Evolutionary conservation across 257 asterid genomes (phyloP).

Genomic region (Capsicum rhomboideum): DNA sequence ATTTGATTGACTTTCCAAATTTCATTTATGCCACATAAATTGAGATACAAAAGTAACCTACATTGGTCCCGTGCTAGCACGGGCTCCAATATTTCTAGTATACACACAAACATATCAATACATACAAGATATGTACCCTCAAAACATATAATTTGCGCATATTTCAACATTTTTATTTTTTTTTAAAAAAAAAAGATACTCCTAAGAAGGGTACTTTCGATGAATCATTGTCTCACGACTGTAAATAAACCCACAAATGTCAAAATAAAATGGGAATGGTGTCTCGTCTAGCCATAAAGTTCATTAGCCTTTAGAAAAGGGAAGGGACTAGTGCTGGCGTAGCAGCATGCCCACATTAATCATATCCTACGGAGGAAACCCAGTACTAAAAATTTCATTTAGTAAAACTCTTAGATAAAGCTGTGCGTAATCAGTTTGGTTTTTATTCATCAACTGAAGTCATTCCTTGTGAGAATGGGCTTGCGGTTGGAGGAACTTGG

Average conservation of each 20-base stretch:
- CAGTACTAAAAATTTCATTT: background rate
- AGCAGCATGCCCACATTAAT: background rate
- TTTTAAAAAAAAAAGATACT: background rate
- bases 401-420: background rate
- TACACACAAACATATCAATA: background rate
- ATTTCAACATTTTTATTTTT: background rate
- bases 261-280: background rate
- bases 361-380: background rate
- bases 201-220: background rate
- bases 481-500: slow-evolving; percentile 55
- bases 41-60: no score
- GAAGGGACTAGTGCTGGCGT: background rate
- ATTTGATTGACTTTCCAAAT: no score
- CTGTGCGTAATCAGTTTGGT: background rate
- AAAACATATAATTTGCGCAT: background rate
- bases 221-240: background rate
- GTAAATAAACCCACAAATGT: background rate
- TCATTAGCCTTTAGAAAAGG: background rate
- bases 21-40: no score
- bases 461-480: slow-evolving; percentile 31
- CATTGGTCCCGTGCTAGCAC: no score
- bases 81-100: no score
- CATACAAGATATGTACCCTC: background rate
- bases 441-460: background rate
- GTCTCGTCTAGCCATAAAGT: background rate